phyloP scores from a whole-genome alignment of 768 basidiomycete species.

The Mycena crocata region DNA sequence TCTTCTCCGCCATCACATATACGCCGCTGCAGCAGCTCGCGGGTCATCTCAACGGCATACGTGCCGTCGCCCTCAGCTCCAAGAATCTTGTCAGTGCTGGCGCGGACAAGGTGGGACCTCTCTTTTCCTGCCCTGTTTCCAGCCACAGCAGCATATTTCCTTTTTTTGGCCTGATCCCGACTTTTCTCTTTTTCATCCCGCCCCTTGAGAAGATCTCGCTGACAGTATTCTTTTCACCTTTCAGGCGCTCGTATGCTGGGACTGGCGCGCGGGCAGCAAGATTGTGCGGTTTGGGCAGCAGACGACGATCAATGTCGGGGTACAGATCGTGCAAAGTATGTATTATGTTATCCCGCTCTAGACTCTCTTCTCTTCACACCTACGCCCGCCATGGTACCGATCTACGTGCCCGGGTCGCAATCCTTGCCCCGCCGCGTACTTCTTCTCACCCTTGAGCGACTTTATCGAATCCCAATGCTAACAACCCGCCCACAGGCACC shows the following conservation, averaged over 20 bases:
- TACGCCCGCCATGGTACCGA: not conserved
- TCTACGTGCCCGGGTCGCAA: too few species aligned
- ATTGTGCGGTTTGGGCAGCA: slow-evolving; percentile 93
- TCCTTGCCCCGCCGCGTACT: not conserved
- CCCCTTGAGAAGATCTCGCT: not conserved
- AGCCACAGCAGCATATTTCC: too few species aligned
- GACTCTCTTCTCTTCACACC: not conserved
- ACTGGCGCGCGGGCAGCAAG: slow-evolving; percentile 90
- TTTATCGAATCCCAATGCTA: not conserved
- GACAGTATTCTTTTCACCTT: not conserved
- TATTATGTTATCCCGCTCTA: slow-evolving; percentile 8
- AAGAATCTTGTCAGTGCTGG: slow-evolving; percentile 90
- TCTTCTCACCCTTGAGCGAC: not conserved
- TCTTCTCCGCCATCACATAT: slow-evolving; percentile 89
- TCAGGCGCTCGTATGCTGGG: slow-evolving; percentile 84
- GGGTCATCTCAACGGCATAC: slow-evolving; percentile 89
- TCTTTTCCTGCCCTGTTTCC: too few species aligned
- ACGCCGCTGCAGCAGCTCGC: slow-evolving; percentile 86
- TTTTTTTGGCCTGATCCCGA: too few species aligned
- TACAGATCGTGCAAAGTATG: slow-evolving; percentile 78
- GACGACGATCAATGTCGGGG: slow-evolving; percentile 91
- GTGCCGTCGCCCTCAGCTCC: slow-evolving; percentile 88
- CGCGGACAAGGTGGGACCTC: slow-evolving; percentile 55
- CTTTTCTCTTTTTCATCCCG: not conserved
- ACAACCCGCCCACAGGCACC: not conserved